Percentiles rank a stretch among this genome's conserved stretches.
Evolutionary conservation across 2,329 filamentous ascomycete species (phyloP).

Genomic region (Exophiala oligosperma): DNA sequence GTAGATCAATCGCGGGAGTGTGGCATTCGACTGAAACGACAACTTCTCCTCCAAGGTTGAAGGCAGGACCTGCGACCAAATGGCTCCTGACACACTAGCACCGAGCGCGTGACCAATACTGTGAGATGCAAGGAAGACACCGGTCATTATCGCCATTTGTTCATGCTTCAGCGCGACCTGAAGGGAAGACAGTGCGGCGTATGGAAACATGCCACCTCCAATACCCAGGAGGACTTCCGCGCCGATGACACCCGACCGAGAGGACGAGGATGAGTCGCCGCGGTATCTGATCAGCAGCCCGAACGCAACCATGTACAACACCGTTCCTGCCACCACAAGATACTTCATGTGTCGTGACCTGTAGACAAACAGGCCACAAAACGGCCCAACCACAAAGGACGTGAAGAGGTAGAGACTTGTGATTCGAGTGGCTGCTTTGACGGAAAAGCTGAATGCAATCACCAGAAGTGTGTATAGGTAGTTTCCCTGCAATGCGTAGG

Average conservation of each 20-base stretch:
- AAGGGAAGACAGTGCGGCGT: constrained; percentile 50
- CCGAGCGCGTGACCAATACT: constrained; percentile 62
- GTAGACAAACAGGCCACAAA: constrained; percentile 38
- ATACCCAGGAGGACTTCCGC: constrained; percentile 63
- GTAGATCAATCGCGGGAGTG: constrained; percentile 41
- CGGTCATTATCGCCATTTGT: constrained; percentile 63
- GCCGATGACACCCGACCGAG: constrained; percentile 60
- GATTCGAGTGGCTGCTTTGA: constrained; percentile 34
- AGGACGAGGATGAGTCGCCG: constrained; percentile 46
- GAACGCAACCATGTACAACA: constrained; percentile 63
- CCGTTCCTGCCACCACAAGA: constrained; percentile 61
- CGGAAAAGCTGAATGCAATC: constrained; percentile 60
- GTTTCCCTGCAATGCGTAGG: constrained; percentile 64
- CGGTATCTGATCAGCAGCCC: constrained; percentile 64
- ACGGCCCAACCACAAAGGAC: neutral
- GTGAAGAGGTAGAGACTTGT: constrained; percentile 5
- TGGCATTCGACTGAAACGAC: constrained; percentile 37
- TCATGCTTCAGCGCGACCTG: constrained; percentile 50
- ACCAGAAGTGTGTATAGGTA: constrained; percentile 63
- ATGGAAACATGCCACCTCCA: constrained; percentile 62
- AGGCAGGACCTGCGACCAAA: constrained; percentile 62
- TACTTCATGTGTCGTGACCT: constrained; percentile 59
- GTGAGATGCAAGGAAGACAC: constrained; percentile 62
- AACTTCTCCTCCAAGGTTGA: constrained; percentile 40
- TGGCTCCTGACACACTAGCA: constrained; percentile 61